phyloP scores from a whole-genome alignment of 2,329 filamentous ascomycete species.

The Hansfordia pulvinata region DNA sequence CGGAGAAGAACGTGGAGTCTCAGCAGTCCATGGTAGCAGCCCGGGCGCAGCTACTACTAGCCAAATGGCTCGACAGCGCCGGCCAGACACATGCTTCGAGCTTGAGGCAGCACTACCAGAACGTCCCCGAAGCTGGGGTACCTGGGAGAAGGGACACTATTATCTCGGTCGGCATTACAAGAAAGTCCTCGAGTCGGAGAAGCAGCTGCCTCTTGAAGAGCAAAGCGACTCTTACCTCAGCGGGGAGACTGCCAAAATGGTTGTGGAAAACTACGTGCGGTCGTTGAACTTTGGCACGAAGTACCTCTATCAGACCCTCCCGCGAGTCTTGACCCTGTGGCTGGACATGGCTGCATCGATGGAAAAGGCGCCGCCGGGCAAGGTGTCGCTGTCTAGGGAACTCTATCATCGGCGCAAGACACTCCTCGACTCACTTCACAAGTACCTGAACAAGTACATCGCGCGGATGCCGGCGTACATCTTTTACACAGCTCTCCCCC shows the following conservation, averaged over 20 bases:
- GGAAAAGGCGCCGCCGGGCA: slow-evolving; percentile 44
- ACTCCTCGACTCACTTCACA: slow-evolving; percentile 56
- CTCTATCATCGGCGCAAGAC: slow-evolving; percentile 43
- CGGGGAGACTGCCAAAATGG: slow-evolving; percentile 70
- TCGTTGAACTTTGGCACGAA: slow-evolving; percentile 84
- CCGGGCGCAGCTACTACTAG: slow-evolving; percentile 73
- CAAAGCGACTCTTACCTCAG: slow-evolving; percentile 65
- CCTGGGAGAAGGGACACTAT: slow-evolving; percentile 96
- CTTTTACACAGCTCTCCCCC: slow-evolving; percentile 73
- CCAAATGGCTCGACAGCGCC: slow-evolving; percentile 94
- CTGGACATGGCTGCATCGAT: slow-evolving; percentile 74
- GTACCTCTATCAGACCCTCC: slow-evolving; percentile 89
- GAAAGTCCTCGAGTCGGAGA: slow-evolving; percentile 85
- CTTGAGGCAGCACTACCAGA: slow-evolving; percentile 69
- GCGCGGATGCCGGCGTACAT: slow-evolving; percentile 58
- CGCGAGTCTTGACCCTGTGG: slow-evolving; percentile 86
- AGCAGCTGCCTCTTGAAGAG: slow-evolving; percentile 58
- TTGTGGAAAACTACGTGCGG: slow-evolving; percentile 86
- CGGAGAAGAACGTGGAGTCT: slow-evolving; percentile 24
- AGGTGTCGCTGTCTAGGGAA: slow-evolving; percentile 36
- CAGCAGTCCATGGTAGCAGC: slow-evolving; percentile 52
- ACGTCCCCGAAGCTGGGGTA: slow-evolving; percentile 56
- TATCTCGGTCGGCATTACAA: slow-evolving; percentile 96
- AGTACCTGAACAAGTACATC: slow-evolving; percentile 69
- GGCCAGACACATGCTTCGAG: slow-evolving; percentile 80